A percentile compares a stretch with the other conserved stretches of the same genome.
Evolutionary conservation across 257 asterid species (phyloP).

Genomic region (Petrea volubilis): DNA sequence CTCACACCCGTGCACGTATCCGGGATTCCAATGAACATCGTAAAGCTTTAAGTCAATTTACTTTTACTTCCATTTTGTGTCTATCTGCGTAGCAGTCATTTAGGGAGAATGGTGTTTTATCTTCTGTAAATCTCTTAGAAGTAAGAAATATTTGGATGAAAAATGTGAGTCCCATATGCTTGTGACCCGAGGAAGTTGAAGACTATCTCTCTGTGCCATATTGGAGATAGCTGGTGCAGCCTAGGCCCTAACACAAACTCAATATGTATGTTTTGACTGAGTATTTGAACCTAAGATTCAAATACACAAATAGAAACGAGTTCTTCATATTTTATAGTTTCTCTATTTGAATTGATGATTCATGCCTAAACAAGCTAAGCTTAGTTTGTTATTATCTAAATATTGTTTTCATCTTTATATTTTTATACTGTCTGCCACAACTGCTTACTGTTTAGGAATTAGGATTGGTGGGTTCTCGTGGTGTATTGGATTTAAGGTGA

Average conservation of each 20-base stretch:
- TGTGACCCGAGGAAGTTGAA: background rate
- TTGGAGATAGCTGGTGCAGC: constrained; percentile 6
- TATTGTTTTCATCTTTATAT: background rate
- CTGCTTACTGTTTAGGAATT: too few species aligned
- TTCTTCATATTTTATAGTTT: background rate
- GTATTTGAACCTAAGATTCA: background rate
- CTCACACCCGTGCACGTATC: too few species aligned
- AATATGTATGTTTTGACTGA: too few species aligned
- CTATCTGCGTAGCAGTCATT: too few species aligned
- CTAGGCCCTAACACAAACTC: background rate
- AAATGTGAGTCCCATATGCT: background rate
- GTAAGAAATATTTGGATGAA: background rate
- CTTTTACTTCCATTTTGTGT: too few species aligned
- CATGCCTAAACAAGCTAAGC: background rate
- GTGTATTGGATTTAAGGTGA: too few species aligned
- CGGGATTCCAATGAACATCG: too few species aligned
- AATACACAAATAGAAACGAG: background rate
- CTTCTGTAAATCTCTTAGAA: background rate
- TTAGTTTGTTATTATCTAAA: background rate
- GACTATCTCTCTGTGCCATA: background rate
- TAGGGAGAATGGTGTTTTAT: too few species aligned
- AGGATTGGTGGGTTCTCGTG: too few species aligned
- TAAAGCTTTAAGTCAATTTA: too few species aligned
- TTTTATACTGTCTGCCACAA: too few species aligned
- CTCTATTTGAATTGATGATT: background rate